These are phyloP conservation scores for Cyberlindnera nakhonratchasimensis DNA, from an alignment of 805 yeast species.

Conservation along the genomic window DNA sequence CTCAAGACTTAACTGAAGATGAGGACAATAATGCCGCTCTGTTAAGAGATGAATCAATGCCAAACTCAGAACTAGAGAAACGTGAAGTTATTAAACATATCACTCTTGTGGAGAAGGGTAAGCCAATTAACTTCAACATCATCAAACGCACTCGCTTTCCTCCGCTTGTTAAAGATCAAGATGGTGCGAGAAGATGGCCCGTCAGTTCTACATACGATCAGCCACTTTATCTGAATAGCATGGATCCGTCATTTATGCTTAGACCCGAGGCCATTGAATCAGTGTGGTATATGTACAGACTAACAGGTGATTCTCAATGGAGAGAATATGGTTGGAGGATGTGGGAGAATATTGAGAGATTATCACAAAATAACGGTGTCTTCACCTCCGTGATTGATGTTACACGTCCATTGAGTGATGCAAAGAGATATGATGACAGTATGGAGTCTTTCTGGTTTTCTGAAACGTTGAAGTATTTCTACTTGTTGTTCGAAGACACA, in stretches of 20 bases:
- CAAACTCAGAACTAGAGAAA: neutral
- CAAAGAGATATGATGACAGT: constrained; percentile 30
- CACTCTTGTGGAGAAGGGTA: constrained; percentile 4
- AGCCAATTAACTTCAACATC: constrained; percentile 7
- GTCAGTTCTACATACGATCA: constrained; percentile 19
- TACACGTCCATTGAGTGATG: constrained; percentile 28
- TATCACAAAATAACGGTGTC: constrained; percentile 32
- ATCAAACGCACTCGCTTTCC: constrained; percentile 1
- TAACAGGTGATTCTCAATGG: constrained; percentile 58
- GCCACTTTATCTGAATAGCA: constrained; percentile 32
- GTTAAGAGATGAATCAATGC: no score
- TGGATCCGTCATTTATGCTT: constrained; percentile 40
- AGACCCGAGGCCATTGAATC: constrained; percentile 64
- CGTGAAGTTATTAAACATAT: neutral
- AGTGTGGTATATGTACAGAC: constrained; percentile 52
- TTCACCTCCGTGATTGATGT: constrained; percentile 41
- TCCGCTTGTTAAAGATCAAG: constrained; percentile 3
- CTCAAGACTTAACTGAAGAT: neutral
- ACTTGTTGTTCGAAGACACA: constrained; percentile 44
- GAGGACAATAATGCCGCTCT: no score
- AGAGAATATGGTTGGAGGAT: constrained; percentile 51
- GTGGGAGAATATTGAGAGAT: constrained; percentile 37
- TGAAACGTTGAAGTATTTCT: constrained; percentile 56
- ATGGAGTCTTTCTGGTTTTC: constrained; percentile 54
- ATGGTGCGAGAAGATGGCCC: constrained; percentile 15